A percentile compares a stretch with the other conserved stretches of the same genome.
Conservation (phyloP, 768 basidiomycete genomes). For the Mycena latifolia region DNA sequence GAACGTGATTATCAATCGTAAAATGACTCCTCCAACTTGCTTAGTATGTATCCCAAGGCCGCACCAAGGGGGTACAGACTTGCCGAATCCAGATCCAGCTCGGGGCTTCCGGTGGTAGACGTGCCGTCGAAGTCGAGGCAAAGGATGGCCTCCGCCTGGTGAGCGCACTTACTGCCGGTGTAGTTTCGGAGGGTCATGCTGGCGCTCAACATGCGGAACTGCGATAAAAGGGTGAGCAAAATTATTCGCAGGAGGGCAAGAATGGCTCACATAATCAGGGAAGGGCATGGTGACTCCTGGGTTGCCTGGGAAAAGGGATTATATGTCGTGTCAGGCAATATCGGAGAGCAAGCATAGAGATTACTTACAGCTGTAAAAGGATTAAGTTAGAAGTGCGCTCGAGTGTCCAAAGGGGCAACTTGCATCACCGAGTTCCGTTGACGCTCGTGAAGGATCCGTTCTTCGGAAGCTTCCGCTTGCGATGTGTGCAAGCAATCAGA, state of each 20-base stretch:
- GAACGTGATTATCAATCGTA: too few relatives aligned
- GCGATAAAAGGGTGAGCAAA: conserved; percentile 12
- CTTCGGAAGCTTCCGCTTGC: conserved; percentile 58
- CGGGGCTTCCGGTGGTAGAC: too few relatives aligned
- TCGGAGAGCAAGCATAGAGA: conserved; percentile 3
- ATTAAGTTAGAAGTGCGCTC: background rate
- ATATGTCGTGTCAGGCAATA: conserved; percentile 41
- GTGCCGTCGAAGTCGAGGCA: conserved; percentile 52
- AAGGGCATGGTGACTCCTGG: conserved; percentile 63
- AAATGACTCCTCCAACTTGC: too few relatives aligned
- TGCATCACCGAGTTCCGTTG: conserved; percentile 51
- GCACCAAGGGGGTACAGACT: too few relatives aligned
- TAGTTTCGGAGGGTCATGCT: conserved; percentile 53
- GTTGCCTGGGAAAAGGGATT: conserved; percentile 57
- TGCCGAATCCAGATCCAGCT: too few relatives aligned
- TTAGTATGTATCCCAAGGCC: too few relatives aligned
- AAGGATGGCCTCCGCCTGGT: conserved; percentile 53
- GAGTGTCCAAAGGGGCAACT: conserved; percentile 13
- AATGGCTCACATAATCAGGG: conserved; percentile 56
- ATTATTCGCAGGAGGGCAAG: conserved; percentile 10
- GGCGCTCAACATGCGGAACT: too few relatives aligned
- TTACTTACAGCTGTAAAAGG: conserved; percentile 33
- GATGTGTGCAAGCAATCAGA: conserved; percentile 5
- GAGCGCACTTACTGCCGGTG: conserved; percentile 47
- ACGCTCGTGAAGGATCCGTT: conserved; percentile 62